Conservation (phyloP, 73 alveolate species). For the Stentor coeruleus region DNA sequence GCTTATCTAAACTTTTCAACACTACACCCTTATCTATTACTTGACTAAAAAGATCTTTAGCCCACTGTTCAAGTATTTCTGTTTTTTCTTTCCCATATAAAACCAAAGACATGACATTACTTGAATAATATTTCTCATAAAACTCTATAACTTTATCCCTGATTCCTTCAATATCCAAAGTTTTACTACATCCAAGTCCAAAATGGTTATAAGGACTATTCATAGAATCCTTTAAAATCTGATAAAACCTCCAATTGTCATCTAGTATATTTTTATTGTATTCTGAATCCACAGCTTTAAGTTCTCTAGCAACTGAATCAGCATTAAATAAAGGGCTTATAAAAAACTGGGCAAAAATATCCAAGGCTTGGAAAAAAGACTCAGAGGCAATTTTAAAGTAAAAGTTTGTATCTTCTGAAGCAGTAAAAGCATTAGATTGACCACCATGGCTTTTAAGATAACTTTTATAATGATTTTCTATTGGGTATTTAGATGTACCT, state of each 20-base stretch:
- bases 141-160: constrained; percentile 75
- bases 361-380: constrained; percentile 70
- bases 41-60: constrained; percentile 56
- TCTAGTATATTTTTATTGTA: constrained; percentile 47
- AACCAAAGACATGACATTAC: constrained; percentile 80
- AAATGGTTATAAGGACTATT: constrained; percentile 59
- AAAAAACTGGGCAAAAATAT: constrained; percentile 84
- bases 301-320: constrained; percentile 78
- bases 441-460: constrained; percentile 81
- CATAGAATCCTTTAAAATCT: constrained; percentile 51
- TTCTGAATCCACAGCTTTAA: constrained; percentile 94
- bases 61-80: constrained; percentile 57
- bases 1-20: constrained; percentile 48
- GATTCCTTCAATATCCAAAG: constrained; percentile 66
- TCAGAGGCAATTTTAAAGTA: constrained; percentile 81
- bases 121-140: constrained; percentile 72
- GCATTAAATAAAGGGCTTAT: constrained; percentile 73
- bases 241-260: constrained; percentile 65
- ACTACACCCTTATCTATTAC: constrained; percentile 40
- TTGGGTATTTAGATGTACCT: constrained; percentile 91
- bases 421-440: constrained; percentile 83
- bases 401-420: constrained; percentile 55
- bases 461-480: constrained; percentile 65
- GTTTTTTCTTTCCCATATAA: constrained; percentile 62
- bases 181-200: constrained; percentile 73